These are phyloP conservation scores for Myriosclerotinia duriaeana DNA, from an alignment of 2,329 filamentous ascomycete species.

Conservation along the genomic window DNA sequence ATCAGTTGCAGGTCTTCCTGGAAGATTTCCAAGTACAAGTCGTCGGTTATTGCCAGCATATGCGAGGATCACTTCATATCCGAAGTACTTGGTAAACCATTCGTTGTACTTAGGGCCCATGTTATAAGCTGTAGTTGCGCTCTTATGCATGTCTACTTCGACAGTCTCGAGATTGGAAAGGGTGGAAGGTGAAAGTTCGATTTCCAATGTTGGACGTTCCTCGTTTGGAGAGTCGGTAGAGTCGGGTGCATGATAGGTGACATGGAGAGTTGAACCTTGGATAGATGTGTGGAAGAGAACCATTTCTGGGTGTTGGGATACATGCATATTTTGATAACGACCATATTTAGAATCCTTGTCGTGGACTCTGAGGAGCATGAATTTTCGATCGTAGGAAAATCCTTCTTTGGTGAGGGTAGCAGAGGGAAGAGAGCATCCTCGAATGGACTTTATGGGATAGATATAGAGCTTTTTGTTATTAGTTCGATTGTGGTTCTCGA, in stretches of 20 bases:
- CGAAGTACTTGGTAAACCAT: conserved; percentile 69
- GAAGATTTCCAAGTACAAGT: conserved; percentile 55
- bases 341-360: conserved; percentile 37
- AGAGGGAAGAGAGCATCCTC: conserved; percentile 54
- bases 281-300: conserved; percentile 64
- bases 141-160: conserved; percentile 59
- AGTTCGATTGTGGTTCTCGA: not conserved
- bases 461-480: conserved; percentile 57
- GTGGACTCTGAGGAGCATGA: conserved; percentile 64
- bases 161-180: conserved; percentile 48
- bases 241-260: conserved; percentile 43
- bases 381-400: conserved; percentile 64
- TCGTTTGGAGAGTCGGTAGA: not conserved
- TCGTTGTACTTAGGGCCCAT: conserved; percentile 60
- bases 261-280: conserved; percentile 43
- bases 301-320: conserved; percentile 58
- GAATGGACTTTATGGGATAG: conserved; percentile 74
- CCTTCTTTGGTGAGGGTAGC: conserved; percentile 61
- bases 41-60: conserved; percentile 64
- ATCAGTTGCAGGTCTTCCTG: conserved; percentile 29
- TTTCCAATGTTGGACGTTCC: conserved; percentile 44
- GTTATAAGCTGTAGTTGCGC: conserved; percentile 57
- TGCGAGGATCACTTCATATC: conserved; percentile 59
- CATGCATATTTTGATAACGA: conserved; percentile 57
- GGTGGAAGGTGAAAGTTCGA: conserved; percentile 56